Conservation (phyloP, 257 asterid genomes). For the Solanum tarapatanum region DNA sequence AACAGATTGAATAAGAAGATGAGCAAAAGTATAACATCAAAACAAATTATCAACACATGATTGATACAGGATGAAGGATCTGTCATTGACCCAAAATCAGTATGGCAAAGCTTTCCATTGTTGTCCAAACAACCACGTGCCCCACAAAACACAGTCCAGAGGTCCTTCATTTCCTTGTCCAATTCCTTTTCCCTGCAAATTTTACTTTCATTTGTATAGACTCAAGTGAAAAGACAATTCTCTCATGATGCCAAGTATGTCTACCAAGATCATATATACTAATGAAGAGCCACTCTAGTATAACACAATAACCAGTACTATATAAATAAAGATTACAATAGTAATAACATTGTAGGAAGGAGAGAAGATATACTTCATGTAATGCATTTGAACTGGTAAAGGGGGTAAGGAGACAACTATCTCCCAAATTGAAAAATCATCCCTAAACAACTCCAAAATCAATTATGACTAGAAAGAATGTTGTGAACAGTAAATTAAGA, state of each 20-base stretch:
- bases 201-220: background rate
- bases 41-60: slow-evolving; percentile 28
- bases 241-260: background rate
- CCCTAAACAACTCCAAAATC: background rate
- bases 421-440: background rate
- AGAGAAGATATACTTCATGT: background rate
- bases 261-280: background rate
- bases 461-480: background rate
- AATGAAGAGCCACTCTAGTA: background rate
- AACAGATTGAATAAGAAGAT: slow-evolving; percentile 29
- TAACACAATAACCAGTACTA: background rate
- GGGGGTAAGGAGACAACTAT: background rate
- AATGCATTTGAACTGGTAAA: background rate
- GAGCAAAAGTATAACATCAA: slow-evolving; percentile 47
- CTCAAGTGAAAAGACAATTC: background rate
- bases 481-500: background rate
- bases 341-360: background rate
- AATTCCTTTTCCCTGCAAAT: background rate
- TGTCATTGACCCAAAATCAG: slow-evolving; percentile 20
- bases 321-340: background rate
- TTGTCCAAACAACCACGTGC: slow-evolving; percentile 16
- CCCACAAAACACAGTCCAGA: slow-evolving; percentile 51
- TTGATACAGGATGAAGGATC: slow-evolving; percentile 49
- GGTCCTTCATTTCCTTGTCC: slow-evolving; percentile 32
- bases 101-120: slow-evolving; percentile 16